Conservation (phyloP, 2,329 filamentous ascomycete species). For the Sclerotinia borealis region DNA sequence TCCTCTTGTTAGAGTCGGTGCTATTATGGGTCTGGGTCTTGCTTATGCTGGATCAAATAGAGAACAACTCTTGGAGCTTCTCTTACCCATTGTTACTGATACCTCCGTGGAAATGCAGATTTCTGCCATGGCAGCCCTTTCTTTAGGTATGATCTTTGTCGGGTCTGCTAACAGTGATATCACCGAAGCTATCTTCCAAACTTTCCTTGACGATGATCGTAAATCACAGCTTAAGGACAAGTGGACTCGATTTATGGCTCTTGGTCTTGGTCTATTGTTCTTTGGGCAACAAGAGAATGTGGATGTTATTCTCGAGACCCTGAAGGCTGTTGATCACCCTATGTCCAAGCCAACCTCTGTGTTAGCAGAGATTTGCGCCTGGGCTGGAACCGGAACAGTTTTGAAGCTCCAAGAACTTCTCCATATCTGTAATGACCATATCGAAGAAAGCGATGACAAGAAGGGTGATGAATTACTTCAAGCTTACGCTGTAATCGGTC, state of each 20-base stretch:
- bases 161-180: constrained; percentile 89
- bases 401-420: constrained; percentile 95
- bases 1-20: constrained; percentile 69
- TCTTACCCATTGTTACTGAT: constrained; percentile 83
- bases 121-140: constrained; percentile 90
- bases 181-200: constrained; percentile 85
- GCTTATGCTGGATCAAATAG: constrained; percentile 94
- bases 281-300: constrained; percentile 97
- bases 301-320: constrained; percentile 93
- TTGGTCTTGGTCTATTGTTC: constrained; percentile 88
- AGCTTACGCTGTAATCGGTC: constrained; percentile 89
- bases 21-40: constrained; percentile 93
- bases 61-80: constrained; percentile 75
- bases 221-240: constrained; percentile 91
- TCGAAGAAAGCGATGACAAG: constrained; percentile 91
- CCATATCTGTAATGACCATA: constrained; percentile 96
- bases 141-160: constrained; percentile 85
- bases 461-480: constrained; percentile 94
- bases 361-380: constrained; percentile 92
- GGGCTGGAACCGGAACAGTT: constrained; percentile 95
- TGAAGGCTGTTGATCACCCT: constrained; percentile 94
- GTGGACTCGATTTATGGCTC: constrained; percentile 94
- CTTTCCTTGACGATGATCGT: constrained; percentile 88
- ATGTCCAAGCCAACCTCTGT: constrained; percentile 96
- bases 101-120: constrained; percentile 86